Conservation (phyloP, 805 yeast species). For the Kazachstania kunashirensis region DNA sequence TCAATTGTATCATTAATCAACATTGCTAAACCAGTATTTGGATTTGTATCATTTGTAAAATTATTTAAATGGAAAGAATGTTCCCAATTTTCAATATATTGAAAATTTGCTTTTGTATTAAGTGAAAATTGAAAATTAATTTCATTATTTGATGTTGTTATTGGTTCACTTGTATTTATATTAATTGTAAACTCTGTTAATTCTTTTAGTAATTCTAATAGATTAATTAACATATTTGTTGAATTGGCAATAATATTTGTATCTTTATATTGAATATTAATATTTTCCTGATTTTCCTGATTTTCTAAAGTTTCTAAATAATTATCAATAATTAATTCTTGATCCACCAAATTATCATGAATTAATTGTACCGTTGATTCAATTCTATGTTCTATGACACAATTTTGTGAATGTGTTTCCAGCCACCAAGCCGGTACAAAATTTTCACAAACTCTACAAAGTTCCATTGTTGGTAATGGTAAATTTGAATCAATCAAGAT, state of each 20-base stretch:
- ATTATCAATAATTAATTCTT: slow-evolving; percentile 35
- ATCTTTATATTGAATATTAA: no score
- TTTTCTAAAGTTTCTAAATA: not conserved
- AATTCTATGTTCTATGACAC: slow-evolving; percentile 74
- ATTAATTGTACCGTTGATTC: slow-evolving; percentile 64
- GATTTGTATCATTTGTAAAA: slow-evolving; percentile 2
- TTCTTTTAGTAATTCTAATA: slow-evolving; percentile 32
- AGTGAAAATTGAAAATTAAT: slow-evolving; percentile 42
- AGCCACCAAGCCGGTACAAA: slow-evolving; percentile 94
- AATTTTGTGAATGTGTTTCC: slow-evolving; percentile 80
- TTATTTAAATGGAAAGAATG: slow-evolving; percentile 6
- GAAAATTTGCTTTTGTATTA: slow-evolving; percentile 46
- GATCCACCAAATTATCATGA: slow-evolving; percentile 73
- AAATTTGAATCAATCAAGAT: slow-evolving; percentile 52
- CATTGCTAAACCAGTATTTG: slow-evolving; percentile 51
- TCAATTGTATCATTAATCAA: slow-evolving; percentile 59
- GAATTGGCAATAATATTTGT: no score
- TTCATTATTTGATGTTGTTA: not conserved
- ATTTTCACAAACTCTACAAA: slow-evolving; percentile 89
- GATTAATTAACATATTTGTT: slow-evolving; percentile 5
- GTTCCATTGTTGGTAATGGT: slow-evolving; percentile 71
- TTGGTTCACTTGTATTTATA: slow-evolving; percentile 60
- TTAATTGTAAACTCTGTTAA: slow-evolving; percentile 66
- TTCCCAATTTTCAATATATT: slow-evolving; percentile 30
- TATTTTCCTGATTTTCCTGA: not conserved